A percentile compares a stretch with the other conserved stretches of the same genome.
These are phyloP conservation scores for Delonix regia DNA, from an alignment of 306 rosid species.

Conservation along the genomic window DNA sequence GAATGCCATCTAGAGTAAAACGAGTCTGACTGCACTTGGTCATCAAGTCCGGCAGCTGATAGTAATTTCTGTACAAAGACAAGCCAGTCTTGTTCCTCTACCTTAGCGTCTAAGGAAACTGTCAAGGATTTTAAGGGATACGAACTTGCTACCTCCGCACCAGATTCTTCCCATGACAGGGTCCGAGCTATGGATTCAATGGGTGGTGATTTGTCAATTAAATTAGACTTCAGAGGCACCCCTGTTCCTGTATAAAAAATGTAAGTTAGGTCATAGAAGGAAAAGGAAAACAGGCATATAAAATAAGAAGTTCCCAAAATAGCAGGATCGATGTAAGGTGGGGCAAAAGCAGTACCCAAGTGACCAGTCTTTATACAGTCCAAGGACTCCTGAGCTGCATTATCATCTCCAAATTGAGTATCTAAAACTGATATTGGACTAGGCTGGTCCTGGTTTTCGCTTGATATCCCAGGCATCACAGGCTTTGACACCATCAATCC, in stretches of 20 bases:
- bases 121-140: slow-evolving; percentile 56
- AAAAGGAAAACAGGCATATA: slow-evolving; percentile 7
- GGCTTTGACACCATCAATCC: slow-evolving; percentile 57
- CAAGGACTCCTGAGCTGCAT: slow-evolving; percentile 50
- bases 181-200: slow-evolving; percentile 93
- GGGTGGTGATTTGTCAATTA: slow-evolving; percentile 95
- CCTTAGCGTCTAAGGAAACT: slow-evolving; percentile 51
- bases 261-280: slow-evolving; percentile 12
- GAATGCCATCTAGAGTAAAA: slow-evolving; percentile 70
- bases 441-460: slow-evolving; percentile 79
- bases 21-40: slow-evolving; percentile 42
- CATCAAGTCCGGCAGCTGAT: slow-evolving; percentile 69
- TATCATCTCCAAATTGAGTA: slow-evolving; percentile 68
- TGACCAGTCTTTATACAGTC: slow-evolving; percentile 48
- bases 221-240: slow-evolving; percentile 58
- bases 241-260: slow-evolving; percentile 51
- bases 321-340: not conserved
- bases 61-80: slow-evolving; percentile 67
- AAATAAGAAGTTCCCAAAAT: slow-evolving; percentile 19
- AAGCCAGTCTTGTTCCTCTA: slow-evolving; percentile 78
- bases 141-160: slow-evolving; percentile 55
- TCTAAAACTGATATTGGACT: slow-evolving; percentile 92
- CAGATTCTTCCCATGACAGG: slow-evolving; percentile 74
- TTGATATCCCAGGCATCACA: slow-evolving; percentile 44
- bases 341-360: slow-evolving; percentile 46